Base-by-base conservation (phyloP, 345 rosid species). In the Populus deltoides region DNA sequence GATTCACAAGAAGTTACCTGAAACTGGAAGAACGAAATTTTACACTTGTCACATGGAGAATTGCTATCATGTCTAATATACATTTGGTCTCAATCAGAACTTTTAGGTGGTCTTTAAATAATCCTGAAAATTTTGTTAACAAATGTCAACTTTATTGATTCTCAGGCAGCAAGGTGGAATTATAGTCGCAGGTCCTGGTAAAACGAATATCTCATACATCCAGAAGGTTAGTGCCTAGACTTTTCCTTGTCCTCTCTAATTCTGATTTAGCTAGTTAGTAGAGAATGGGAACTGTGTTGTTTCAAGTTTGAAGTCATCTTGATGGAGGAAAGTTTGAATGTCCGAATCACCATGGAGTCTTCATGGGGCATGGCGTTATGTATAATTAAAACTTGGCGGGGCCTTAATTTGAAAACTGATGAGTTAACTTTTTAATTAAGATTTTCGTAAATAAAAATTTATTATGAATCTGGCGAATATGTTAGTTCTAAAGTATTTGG, bases 151-250 rank as follows among this genome's bases (percentile, higher is more conserved):
- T 20, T 41, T 31, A 55, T 83, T 65, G 51, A 82, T 70, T 66
- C 74, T 80, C 92, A 93, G 98, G 98, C 92, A 88, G 88, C 97
- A 93, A 81, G 99, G 99, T 43, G 99, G 98, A 74, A 87, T 92
- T 78, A 79, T 96, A 77, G 93, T 93, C 77, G 97, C 98, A 73
- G 98, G 99, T 36, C 97, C 97, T 63, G 98, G 98, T 17, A 88
- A 90, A 82, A 57, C 85, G 22, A 96, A 89, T 83, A 86, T 96
- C 75, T 91, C 87, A 62, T 93, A 93, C 86, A 86, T 96, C 72
- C 92, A 90, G 89, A 90, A 85, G 93, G 99, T 95, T 65, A 68
- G 80, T 71, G 68, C 80, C 41, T 49, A 35, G 8, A 49, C 51
- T 22, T 51, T 27, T 9, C 5, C 29, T 43, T 33, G 59, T 39